A percentile compares a stretch with the other conserved stretches of the same genome.
phyloP scores from a whole-genome alignment of 805 yeast genomes.

The Wilhelminamyces savonicus region DNA sequence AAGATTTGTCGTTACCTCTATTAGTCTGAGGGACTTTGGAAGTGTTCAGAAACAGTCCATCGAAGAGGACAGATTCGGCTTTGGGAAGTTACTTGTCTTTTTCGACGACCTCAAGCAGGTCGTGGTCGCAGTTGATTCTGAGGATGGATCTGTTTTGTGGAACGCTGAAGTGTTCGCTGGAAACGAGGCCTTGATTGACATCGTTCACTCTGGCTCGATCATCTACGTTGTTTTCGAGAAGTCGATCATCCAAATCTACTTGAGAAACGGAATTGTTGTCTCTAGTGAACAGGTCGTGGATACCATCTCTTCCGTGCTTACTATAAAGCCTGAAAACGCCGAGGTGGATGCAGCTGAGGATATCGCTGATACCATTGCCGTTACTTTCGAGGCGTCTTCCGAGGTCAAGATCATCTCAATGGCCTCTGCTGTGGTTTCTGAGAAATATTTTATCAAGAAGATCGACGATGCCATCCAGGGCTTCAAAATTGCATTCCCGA shows the following conservation, averaged over 20 bases:
- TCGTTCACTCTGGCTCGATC: conserved; percentile 8
- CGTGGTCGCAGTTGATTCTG: conserved; percentile 6
- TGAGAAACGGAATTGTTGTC: conserved; percentile 12
- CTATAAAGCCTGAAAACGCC: too few relatives aligned
- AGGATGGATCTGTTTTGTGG: conserved; percentile 4
- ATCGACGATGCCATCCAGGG: conserved; percentile 12
- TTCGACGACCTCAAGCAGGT: conserved; percentile 10
- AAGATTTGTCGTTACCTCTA: conserved; percentile 9
- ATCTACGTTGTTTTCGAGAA: conserved; percentile 9
- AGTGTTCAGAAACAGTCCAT: neutral
- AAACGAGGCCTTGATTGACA: conserved; percentile 3
- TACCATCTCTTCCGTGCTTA: too few relatives aligned
- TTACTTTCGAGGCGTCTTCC: too few relatives aligned
- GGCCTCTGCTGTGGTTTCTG: conserved; percentile 1
- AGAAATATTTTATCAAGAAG: conserved; percentile 10
- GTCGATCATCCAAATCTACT: conserved; percentile 4
- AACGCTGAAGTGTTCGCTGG: neutral
- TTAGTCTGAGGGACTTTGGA: conserved; percentile 1
- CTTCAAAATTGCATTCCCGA: conserved; percentile 9
- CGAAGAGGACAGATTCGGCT: conserved; percentile 21
- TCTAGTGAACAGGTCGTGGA: too few relatives aligned
- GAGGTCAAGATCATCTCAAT: too few relatives aligned
- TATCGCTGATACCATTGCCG: too few relatives aligned
- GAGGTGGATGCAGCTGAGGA: too few relatives aligned
- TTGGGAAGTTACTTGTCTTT: conserved; percentile 25